Conservation (phyloP, 148 eudicot species). For the Diospyros kaki region DNA sequence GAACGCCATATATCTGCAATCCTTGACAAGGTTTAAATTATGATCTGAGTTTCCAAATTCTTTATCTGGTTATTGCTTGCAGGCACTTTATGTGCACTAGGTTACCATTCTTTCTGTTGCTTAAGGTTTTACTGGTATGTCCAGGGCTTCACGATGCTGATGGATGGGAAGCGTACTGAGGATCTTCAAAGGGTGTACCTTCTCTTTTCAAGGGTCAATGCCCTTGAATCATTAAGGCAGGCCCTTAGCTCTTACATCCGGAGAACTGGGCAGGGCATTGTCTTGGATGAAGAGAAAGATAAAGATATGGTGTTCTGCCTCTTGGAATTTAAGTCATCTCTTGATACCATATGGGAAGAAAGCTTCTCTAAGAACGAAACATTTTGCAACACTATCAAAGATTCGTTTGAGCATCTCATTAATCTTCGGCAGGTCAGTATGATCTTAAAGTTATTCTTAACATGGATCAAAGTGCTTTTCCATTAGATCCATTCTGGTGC, state of each 20-base stretch:
- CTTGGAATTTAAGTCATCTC: constrained; percentile 77
- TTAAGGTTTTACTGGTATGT: constrained; percentile 10
- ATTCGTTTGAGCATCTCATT: constrained; percentile 93
- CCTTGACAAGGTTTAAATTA: constrained; percentile 74
- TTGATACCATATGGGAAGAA: constrained; percentile 91
- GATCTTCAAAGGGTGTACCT: constrained; percentile 82
- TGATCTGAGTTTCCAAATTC: constrained; percentile 3
- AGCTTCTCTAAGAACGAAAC: constrained; percentile 84
- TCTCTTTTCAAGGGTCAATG: constrained; percentile 68
- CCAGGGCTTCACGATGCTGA: constrained; percentile 86
- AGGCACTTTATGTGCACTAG: background rate
- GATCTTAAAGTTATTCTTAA: background rate
- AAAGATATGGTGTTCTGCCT: constrained; percentile 90
- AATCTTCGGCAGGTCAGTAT: constrained; percentile 82
- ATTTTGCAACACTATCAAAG: constrained; percentile 84
- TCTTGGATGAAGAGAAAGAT: constrained; percentile 96
- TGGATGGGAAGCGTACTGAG: constrained; percentile 81
- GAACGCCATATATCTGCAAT: constrained; percentile 82
- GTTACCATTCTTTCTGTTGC: background rate
- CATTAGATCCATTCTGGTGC: too few relatives aligned
- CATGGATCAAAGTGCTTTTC: background rate
- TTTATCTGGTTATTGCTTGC: background rate
- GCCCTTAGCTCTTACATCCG: constrained; percentile 76
- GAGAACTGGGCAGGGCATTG: constrained; percentile 74
- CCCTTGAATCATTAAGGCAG: constrained; percentile 80